Evolutionary conservation across 495 filamentous ascomycete genomes (phyloP), one percentile per base, ranked within the genome.

Genomic region (Aspergillus diversus): DNA sequence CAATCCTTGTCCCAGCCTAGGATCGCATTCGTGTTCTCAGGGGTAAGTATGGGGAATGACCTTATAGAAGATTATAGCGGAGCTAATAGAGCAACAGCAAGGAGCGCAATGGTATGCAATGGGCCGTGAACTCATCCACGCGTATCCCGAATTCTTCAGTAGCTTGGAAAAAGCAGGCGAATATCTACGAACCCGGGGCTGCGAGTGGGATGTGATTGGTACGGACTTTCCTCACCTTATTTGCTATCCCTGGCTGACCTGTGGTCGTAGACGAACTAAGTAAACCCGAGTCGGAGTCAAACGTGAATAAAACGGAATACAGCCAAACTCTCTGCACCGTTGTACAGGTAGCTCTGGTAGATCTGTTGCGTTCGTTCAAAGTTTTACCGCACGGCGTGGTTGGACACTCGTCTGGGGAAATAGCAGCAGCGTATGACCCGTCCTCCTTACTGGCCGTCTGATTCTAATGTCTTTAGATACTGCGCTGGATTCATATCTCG

Each of bases 281-380:
- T 8, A 57, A 60, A 27, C 72, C 73, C 1, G 35, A 54, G 0
- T 69, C 60, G 37, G 21, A 47, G 8, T 13, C 63, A 2, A 47
- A 47, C 16, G 33, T 51, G 13, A 27, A 27, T 2, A 27, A 27
- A 27, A 51, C 61, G 4, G 61, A 61, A 17, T 21, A 66, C 15
- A 58, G 71, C 0, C 75, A 79, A 61, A 61, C 71, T 0, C 31
- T 69, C 1, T 70, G 63, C 15, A 71, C 66, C 6, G 82, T 82
- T 0, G 48, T 85, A 9, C 63, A 69, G n/a, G 53, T 69, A 34
- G 60, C 21, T 0, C 46, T 69, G 0, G 66, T 63, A 0, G 13
- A 71, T 53, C 37, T 71, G 6, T 57, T 71, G 0, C 21, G 17
- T 2, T 47, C 50, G 0, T 65, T 55, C 51, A 61, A 51, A 9